These are phyloP conservation scores for Macrocybe sp. DNA, from an alignment of 1,284 basidiomycete genomes.

Conservation along the genomic window DNA sequence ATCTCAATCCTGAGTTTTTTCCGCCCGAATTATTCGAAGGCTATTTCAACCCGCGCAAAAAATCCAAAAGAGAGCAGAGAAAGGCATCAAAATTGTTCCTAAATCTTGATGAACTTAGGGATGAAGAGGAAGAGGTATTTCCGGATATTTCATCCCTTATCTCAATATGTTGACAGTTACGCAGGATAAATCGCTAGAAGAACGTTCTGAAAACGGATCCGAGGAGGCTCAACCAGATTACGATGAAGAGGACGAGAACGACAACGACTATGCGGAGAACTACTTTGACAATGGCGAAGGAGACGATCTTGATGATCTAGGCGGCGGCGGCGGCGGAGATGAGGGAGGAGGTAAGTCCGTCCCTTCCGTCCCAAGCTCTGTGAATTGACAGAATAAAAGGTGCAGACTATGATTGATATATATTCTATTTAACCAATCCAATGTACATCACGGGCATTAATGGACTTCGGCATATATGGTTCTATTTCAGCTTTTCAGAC, in stretches of 20 bases:
- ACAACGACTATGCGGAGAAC: constrained; percentile 81
- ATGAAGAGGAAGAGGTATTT: constrained; percentile 47
- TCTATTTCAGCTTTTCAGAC: too few species aligned
- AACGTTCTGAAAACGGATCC: constrained; percentile 59
- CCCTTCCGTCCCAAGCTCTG: too few species aligned
- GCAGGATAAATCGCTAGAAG: constrained; percentile 63
- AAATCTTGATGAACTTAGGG: constrained; percentile 62
- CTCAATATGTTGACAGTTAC: constrained; percentile 6
- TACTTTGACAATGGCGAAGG: constrained; percentile 84
- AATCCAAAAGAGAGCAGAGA: constrained; percentile 38
- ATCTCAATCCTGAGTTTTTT: constrained; percentile 71
- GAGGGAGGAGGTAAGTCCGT: constrained; percentile 36
- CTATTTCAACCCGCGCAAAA: constrained; percentile 69
- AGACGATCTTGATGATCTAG: constrained; percentile 71
- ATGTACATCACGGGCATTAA: too few species aligned
- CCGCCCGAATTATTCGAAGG: constrained; percentile 69
- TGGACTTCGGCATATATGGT: too few species aligned
- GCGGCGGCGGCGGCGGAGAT: constrained; percentile 62
- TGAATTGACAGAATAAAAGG: too few species aligned
- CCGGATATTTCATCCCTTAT: constrained; percentile 12
- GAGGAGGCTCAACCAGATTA: constrained; percentile 65
- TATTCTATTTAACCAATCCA: too few species aligned
- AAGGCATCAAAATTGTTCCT: constrained; percentile 21
- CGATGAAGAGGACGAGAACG: constrained; percentile 80
- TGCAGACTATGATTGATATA: too few species aligned